Evolutionary conservation across 208 protist species (phyloP).

Genomic region (Leishmania martiniquensis): DNA sequence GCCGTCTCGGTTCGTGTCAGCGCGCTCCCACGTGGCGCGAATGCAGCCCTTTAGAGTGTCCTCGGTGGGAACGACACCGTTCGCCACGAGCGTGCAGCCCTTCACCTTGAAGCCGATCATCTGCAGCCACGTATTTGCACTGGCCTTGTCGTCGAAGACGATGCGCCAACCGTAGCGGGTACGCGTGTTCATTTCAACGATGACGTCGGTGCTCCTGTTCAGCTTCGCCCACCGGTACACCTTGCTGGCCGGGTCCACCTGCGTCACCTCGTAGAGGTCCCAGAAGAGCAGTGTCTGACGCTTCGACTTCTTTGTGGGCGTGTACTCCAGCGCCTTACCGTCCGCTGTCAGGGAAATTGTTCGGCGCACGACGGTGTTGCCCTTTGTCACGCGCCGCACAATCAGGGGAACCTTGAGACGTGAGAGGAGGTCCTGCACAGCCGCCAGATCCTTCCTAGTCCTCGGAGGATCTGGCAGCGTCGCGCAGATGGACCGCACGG

Average conservation of each 20-base stretch:
- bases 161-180: slow-evolving; percentile 31
- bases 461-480: slow-evolving; percentile 24
- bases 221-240: slow-evolving; percentile 43
- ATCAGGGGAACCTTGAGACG: slow-evolving; percentile 17
- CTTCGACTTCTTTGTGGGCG: slow-evolving; percentile 42
- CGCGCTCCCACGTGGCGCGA: slow-evolving; percentile 46
- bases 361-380: slow-evolving; percentile 20
- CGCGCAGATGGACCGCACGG: slow-evolving; percentile 10
- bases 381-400: slow-evolving; percentile 26
- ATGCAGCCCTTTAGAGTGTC: slow-evolving; percentile 40
- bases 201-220: slow-evolving; percentile 37
- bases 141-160: slow-evolving; percentile 32
- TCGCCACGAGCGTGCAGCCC: slow-evolving; percentile 11
- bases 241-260: slow-evolving; percentile 41
- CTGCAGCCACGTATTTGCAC: slow-evolving; percentile 39
- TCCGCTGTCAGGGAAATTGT: slow-evolving; percentile 39
- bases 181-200: slow-evolving; percentile 53
- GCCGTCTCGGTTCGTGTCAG: slow-evolving; percentile 51
- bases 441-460: slow-evolving; percentile 27
- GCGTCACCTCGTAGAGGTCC: slow-evolving; percentile 55
- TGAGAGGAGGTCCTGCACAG: slow-evolving; percentile 25
- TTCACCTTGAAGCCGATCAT: slow-evolving; percentile 43
- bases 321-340: slow-evolving; percentile 51
- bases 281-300: slow-evolving; percentile 47
- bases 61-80: slow-evolving; percentile 7